Evolutionary conservation across 2,329 filamentous ascomycete genomes (phyloP).

Genomic region (Neonectria coccinea): DNA sequence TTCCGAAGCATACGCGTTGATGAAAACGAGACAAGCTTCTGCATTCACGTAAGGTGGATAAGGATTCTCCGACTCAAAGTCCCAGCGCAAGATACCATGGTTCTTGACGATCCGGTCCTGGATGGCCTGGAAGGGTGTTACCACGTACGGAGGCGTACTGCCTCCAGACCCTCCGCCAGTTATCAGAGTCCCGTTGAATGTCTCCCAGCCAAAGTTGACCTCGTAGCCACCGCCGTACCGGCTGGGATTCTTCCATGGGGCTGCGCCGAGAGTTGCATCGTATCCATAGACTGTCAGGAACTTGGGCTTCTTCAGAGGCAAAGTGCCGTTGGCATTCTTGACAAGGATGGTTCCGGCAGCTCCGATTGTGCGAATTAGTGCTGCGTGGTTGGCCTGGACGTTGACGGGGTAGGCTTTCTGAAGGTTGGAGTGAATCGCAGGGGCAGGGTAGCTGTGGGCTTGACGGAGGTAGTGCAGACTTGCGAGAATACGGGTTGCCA

Average conservation of each 20-base stretch:
- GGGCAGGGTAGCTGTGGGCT: background rate
- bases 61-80: slow-evolving; percentile 48
- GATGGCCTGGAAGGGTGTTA: slow-evolving; percentile 52
- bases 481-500: slow-evolving; percentile 64
- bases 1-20: slow-evolving; percentile 82
- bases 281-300: slow-evolving; percentile 71
- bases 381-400: background rate
- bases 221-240: slow-evolving; percentile 36
- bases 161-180: slow-evolving; percentile 64
- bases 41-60: slow-evolving; percentile 48
- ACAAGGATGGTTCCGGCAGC: slow-evolving; percentile 59
- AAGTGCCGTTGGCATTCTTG: slow-evolving; percentile 73
- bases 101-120: slow-evolving; percentile 65
- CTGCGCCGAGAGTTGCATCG: slow-evolving; percentile 67
- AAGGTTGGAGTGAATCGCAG: background rate
- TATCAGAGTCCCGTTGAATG: slow-evolving; percentile 59
- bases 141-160: slow-evolving; percentile 56
- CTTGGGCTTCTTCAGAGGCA: slow-evolving; percentile 72
- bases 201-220: slow-evolving; percentile 51
- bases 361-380: background rate
- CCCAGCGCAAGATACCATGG: slow-evolving; percentile 67
- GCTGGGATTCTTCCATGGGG: slow-evolving; percentile 57
- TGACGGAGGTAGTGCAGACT: background rate
- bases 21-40: slow-evolving; percentile 83
- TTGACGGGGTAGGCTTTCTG: background rate